phyloP scores from a whole-genome alignment of 495 filamentous ascomycete genomes.

The Xylaria curta region DNA sequence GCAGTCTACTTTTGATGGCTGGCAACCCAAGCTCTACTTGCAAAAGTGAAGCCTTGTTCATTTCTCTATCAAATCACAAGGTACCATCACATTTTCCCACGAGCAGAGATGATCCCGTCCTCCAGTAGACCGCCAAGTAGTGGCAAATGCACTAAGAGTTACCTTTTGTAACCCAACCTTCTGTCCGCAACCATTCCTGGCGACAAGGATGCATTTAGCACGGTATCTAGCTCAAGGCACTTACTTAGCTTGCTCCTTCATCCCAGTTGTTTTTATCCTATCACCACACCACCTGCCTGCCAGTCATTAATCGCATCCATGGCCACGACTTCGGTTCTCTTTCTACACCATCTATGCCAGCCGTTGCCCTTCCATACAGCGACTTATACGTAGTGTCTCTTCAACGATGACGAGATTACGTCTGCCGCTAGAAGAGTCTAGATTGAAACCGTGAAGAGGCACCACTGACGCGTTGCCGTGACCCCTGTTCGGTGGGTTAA shows the following conservation, averaged over 20 bases:
- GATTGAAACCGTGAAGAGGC: background rate
- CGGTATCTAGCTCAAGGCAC: background rate
- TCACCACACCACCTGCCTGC: background rate
- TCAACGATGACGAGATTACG: background rate
- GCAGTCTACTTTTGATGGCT: background rate
- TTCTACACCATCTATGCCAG: background rate
- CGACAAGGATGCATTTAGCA: conserved; percentile 11
- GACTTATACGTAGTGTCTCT: background rate
- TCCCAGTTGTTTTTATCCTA: background rate
- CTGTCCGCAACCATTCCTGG: conserved; percentile 4
- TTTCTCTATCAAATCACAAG: background rate
- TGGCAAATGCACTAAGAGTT: conserved; percentile 10
- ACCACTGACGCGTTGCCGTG: background rate
- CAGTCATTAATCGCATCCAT: background rate
- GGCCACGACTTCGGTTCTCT: background rate
- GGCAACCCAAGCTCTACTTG: background rate
- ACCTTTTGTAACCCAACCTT: conserved; percentile 8
- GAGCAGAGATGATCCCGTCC: background rate
- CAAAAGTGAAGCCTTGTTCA: background rate
- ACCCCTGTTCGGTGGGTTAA: background rate
- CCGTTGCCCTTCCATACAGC: background rate
- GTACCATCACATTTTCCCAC: background rate
- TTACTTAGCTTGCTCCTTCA: background rate
- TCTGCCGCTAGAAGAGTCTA: background rate
- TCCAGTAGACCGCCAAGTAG: conserved; percentile 3